phyloP scores from a whole-genome alignment of 768 basidiomycete genomes.

The Boletus rubescentipes region DNA sequence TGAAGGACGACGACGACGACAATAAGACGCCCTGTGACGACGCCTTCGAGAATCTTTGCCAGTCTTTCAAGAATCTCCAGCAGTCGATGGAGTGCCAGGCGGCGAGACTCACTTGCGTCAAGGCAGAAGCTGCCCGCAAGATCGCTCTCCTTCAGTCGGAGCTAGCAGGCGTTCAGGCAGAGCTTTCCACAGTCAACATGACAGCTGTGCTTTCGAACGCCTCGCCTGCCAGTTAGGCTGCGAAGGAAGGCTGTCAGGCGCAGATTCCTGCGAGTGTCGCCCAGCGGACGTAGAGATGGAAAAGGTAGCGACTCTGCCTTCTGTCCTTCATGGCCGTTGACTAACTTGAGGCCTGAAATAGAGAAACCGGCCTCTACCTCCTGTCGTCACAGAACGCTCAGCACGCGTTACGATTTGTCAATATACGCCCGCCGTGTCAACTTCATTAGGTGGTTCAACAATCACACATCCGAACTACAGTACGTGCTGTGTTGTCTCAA shows the following conservation, averaged over 20 bases:
- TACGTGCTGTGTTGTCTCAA: background rate
- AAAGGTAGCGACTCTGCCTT: conserved; percentile 4
- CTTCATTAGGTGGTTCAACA: background rate
- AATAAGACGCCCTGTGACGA: conserved; percentile 7
- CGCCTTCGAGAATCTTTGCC: conserved; percentile 1
- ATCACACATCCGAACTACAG: background rate
- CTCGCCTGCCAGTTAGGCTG: background rate
- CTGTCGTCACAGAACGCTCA: background rate
- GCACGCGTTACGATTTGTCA: background rate
- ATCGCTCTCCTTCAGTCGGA: conserved; percentile 17
- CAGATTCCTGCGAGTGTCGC: background rate
- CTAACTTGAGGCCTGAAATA: conserved; percentile 4
- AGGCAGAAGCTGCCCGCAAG: conserved; percentile 17
- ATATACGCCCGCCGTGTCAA: background rate
- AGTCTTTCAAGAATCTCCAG: conserved; percentile 1
- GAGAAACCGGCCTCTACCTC: background rate
- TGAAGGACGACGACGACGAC: conserved; percentile 4
- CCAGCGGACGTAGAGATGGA: background rate
- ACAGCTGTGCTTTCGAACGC: background rate
- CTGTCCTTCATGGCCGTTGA: background rate
- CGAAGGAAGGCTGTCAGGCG: conserved; percentile 5
- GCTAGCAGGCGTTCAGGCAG: conserved; percentile 4
- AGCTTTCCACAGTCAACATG: conserved; percentile 11
- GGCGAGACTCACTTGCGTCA: conserved; percentile 13
- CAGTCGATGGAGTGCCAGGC: conserved; percentile 13